A percentile compares a stretch with the other conserved stretches of the same genome.
Evolutionary conservation across 352 stramenopile genomes (phyloP).

Genomic region (Plasmopara halstedii): DNA sequence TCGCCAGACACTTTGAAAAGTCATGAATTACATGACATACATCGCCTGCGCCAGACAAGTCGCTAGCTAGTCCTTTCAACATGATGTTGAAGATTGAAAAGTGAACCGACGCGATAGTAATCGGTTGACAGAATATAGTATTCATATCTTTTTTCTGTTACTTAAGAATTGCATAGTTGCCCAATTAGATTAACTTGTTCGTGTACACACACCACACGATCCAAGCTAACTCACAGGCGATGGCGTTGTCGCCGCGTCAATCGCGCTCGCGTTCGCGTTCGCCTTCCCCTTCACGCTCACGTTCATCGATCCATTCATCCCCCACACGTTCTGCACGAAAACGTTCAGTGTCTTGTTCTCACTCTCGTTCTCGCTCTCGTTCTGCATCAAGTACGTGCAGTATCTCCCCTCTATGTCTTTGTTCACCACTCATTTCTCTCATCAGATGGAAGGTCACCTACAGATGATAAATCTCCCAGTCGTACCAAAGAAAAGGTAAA

Average conservation of each 20-base stretch:
- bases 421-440: neutral
- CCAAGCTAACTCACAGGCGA: conserved; percentile 5
- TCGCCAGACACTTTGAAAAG: conserved; percentile 33
- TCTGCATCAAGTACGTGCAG: conserved; percentile 8
- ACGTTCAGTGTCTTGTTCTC: conserved; percentile 4
- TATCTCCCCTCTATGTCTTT: neutral
- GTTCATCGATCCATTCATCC: conserved; percentile 4
- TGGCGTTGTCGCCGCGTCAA: conserved; percentile 16
- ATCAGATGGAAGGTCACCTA: conserved; percentile 5
- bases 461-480: conserved; percentile 1
- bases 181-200: no score
- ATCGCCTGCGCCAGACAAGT: conserved; percentile 46
- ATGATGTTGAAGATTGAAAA: no score
- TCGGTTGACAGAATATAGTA: no score
- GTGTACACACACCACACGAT: conserved; percentile 6
- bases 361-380: conserved; percentile 11
- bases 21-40: conserved; percentile 40
- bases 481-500: conserved; percentile 4
- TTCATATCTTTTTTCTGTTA: no score
- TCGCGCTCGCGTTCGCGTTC: conserved; percentile 3
- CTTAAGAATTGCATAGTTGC: no score
- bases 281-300: conserved; percentile 12
- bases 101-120: no score
- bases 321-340: conserved; percentile 1
- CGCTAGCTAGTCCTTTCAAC: conserved; percentile 44